phyloP scores from a whole-genome alignment of 352 stramenopile genomes.

The Pythium dissimile region DNA sequence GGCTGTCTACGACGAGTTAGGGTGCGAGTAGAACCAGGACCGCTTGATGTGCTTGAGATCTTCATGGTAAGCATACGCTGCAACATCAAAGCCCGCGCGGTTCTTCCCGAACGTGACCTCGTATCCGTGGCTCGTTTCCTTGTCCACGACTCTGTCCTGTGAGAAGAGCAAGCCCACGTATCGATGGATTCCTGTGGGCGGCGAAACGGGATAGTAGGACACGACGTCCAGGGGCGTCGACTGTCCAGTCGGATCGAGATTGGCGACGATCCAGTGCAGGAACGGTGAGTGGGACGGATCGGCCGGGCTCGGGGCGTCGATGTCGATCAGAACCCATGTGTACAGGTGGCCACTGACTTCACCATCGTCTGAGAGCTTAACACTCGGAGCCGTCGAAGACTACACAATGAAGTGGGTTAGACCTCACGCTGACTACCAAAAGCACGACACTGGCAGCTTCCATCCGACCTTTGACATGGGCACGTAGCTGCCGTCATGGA shows the following conservation, averaged over 20 bases:
- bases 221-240: slow-evolving; percentile 26
- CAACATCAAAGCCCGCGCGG: slow-evolving; percentile 49
- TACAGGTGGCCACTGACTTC: slow-evolving; percentile 25
- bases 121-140: slow-evolving; percentile 11
- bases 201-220: slow-evolving; percentile 58
- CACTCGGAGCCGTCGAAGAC: slow-evolving; percentile 28
- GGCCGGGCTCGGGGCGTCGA: slow-evolving; percentile 56
- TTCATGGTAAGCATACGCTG: slow-evolving; percentile 30
- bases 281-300: slow-evolving; percentile 59
- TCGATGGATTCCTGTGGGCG: slow-evolving; percentile 45
- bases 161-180: slow-evolving; percentile 55
- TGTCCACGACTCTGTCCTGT: slow-evolving; percentile 17
- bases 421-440: not conserved
- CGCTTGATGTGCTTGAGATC: slow-evolving; percentile 29
- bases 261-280: slow-evolving; percentile 61
- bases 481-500: slow-evolving; percentile 14
- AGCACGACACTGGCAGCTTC: not conserved
- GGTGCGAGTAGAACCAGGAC: slow-evolving; percentile 45
- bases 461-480: slow-evolving; percentile 18
- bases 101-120: slow-evolving; percentile 24
- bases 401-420: not conserved
- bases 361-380: slow-evolving; percentile 12
- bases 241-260: slow-evolving; percentile 4
- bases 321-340: slow-evolving; percentile 67
- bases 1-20: too few relatives aligned